Conservation (phyloP, 192 early-diverging fungal genomes). For the Coemansia sp. region DNA sequence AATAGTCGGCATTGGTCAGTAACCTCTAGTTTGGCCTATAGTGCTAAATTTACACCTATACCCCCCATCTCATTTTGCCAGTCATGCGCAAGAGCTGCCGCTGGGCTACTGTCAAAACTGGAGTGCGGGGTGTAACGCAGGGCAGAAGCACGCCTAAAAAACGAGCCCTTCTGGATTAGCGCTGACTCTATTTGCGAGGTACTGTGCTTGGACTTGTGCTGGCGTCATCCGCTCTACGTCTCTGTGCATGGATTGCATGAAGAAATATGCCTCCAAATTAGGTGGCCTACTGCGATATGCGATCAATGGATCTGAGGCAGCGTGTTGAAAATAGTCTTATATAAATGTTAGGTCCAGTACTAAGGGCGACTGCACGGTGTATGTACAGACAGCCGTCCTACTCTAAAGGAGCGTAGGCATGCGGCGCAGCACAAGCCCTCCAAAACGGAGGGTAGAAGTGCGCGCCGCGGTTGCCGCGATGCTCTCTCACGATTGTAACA, state of each 20-base stretch:
- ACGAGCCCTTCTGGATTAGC: not conserved
- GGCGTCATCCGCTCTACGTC: not conserved
- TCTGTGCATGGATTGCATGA: conserved; percentile 1
- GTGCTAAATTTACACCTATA: conserved; percentile 8
- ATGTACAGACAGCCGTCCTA: conserved; percentile 37
- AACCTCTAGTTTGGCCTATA: conserved; percentile 4
- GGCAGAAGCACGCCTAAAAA: not conserved
- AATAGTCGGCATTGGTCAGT: conserved; percentile 13
- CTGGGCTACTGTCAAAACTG: conserved; percentile 2
- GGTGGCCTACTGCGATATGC: conserved; percentile 2
- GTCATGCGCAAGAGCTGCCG: not conserved
- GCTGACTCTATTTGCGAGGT: not conserved
- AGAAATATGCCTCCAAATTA: not conserved
- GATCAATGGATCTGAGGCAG: not conserved
- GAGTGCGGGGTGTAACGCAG: not conserved
- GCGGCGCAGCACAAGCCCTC: conserved; percentile 36
- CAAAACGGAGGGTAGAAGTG: conserved; percentile 49
- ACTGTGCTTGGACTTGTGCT: not conserved
- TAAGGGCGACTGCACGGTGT: conserved; percentile 50
- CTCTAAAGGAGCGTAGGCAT: conserved; percentile 55
- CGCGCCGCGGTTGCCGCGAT: conserved; percentile 30
- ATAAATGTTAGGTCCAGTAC: conserved; percentile 53
- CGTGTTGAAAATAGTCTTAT: not conserved
- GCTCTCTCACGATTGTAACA: conserved; percentile 55
- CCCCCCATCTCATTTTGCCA: not conserved